Percentiles rank a stretch among this genome's conserved stretches.
These are phyloP conservation scores for Heritiera littoralis DNA, from an alignment of 345 rosid species.

Conservation along the genomic window DNA sequence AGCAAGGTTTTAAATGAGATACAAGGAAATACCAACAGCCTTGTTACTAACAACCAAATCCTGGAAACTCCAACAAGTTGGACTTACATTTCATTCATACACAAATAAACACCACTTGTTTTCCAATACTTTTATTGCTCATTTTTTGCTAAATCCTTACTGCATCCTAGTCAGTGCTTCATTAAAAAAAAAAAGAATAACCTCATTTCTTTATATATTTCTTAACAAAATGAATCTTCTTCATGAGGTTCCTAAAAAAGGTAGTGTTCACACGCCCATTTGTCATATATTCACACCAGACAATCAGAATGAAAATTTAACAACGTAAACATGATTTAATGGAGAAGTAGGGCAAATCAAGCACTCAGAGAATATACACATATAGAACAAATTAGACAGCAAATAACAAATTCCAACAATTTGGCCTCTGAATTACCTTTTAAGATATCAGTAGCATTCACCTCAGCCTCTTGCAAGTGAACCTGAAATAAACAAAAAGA, in stretches of 20 bases:
- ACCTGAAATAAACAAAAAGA: conserved; percentile 49
- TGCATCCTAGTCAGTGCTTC: neutral
- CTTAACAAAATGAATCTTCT: conserved; percentile 2
- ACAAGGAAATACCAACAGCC: neutral
- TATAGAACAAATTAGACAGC: neutral
- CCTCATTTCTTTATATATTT: neutral
- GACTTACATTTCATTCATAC: neutral
- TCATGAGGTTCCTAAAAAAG: conserved; percentile 9
- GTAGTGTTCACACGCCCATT: neutral
- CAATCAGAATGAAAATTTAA: neutral
- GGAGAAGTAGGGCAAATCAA: conserved; percentile 6
- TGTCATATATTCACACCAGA: conserved; percentile 9
- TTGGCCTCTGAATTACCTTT: conserved; percentile 55
- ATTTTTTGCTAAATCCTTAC: neutral
- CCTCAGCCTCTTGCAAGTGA: conserved; percentile 79
- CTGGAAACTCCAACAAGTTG: conserved; percentile 6
- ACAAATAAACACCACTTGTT: neutral
- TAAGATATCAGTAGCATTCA: conserved; percentile 46
- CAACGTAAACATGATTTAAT: conserved; percentile 5
- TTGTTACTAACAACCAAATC: conserved; percentile 13
- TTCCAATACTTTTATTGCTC: neutral
- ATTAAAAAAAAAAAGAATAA: neutral
- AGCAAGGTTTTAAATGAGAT: neutral
- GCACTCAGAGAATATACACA: neutral
- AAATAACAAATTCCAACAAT: conserved; percentile 14